These are phyloP conservation scores for Cubamyces lactineus DNA, from an alignment of 768 basidiomycete genomes.

Conservation along the genomic window DNA sequence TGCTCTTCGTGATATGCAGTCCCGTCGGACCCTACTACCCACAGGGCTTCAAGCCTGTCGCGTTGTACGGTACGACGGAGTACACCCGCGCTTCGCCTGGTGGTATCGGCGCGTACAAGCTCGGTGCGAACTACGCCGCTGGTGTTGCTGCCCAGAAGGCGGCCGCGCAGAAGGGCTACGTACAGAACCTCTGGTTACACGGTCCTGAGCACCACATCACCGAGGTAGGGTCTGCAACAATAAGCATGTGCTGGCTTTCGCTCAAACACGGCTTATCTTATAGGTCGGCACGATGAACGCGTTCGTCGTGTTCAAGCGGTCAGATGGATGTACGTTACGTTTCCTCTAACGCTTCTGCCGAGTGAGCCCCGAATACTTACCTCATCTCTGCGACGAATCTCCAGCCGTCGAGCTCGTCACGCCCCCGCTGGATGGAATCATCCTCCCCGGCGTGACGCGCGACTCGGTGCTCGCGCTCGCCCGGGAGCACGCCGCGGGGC, in stretches of 20 bases:
- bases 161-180: conserved; percentile 77
- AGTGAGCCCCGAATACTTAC: background rate
- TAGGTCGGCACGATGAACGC: conserved; percentile 92
- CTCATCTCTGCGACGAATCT: background rate
- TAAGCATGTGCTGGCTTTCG: background rate
- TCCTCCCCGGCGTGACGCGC: conserved; percentile 71
- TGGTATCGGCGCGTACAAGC: conserved; percentile 84
- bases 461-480: conserved; percentile 56
- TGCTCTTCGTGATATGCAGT: conserved; percentile 65
- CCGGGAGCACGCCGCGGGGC: conserved; percentile 57
- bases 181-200: conserved; percentile 89
- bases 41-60: conserved; percentile 87
- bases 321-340: conserved; percentile 59
- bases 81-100: conserved; percentile 53
- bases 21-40: conserved; percentile 82
- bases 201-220: conserved; percentile 60
- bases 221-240: conserved; percentile 37
- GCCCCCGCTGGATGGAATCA: conserved; percentile 65
- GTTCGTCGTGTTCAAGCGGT: conserved; percentile 76
- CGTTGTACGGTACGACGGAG: conserved; percentile 68
- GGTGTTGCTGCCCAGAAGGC: conserved; percentile 83
- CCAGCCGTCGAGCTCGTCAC: conserved; percentile 62
- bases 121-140: conserved; percentile 89
- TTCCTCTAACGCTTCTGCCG: background rate
- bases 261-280: background rate